These are phyloP conservation scores for Nicotiana undulata DNA, from an alignment of 257 asterid genomes.

Conservation along the genomic window DNA sequence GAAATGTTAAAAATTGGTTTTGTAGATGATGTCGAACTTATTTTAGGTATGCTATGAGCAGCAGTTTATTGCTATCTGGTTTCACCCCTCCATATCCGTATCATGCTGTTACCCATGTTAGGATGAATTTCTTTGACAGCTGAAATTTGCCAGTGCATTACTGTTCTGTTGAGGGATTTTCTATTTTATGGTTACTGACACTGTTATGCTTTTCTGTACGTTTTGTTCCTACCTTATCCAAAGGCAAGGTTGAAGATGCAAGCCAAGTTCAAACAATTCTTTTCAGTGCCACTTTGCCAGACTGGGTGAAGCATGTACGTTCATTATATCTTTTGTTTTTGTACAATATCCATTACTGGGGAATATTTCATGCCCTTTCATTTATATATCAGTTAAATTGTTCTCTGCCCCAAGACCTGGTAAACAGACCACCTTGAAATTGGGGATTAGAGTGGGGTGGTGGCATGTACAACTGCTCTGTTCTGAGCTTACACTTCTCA, in stretches of 20 bases:
- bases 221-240: not conserved
- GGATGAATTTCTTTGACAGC: not conserved
- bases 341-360: not conserved
- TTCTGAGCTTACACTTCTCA: not conserved
- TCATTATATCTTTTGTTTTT: not conserved
- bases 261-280: constrained; percentile 92
- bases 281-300: constrained; percentile 91
- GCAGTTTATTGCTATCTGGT: not conserved
- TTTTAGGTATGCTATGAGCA: constrained; percentile 52
- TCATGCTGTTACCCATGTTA: not conserved
- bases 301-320: constrained; percentile 76
- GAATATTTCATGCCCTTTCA: not conserved
- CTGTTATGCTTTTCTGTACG: not conserved
- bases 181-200: not conserved
- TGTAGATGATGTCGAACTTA: constrained; percentile 96
- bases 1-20: constrained; percentile 99
- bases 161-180: not conserved
- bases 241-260: constrained; percentile 80
- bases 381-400: not conserved
- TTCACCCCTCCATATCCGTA: not conserved
- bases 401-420: not conserved
- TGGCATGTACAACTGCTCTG: not conserved
- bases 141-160: not conserved
- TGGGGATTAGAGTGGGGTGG: not conserved
- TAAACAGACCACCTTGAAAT: not conserved